phyloP scores from a whole-genome alignment of 73 alveolate genomes.

The Urostyla sp. region DNA sequence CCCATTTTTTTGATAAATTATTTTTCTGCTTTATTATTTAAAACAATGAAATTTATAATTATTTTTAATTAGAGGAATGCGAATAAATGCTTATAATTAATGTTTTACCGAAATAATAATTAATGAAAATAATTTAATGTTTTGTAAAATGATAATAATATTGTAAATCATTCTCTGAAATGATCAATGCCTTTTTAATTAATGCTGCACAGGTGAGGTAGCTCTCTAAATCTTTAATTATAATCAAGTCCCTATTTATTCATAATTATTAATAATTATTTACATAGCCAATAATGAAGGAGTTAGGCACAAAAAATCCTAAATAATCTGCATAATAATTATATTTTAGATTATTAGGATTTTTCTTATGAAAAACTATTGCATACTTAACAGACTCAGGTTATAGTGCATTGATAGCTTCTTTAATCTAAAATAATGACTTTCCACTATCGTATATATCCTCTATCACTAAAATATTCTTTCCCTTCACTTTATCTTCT shows the following conservation, averaged over 20 bases:
- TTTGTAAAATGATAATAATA: too few species aligned
- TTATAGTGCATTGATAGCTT: background rate
- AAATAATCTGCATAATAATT: constrained; percentile 49
- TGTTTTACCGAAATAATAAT: too few species aligned
- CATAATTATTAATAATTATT: too few species aligned
- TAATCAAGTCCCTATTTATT: constrained; percentile 78
- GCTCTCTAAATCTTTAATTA: constrained; percentile 65
- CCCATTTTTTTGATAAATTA: too few species aligned
- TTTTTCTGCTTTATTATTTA: too few species aligned
- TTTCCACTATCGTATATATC: constrained; percentile 71
- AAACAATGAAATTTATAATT: too few species aligned
- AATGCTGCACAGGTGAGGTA: constrained; percentile 67
- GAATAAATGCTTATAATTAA: too few species aligned
- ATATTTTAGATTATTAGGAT: constrained; percentile 55
- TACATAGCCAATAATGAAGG: constrained; percentile 72
- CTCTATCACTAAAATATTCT: constrained; percentile 61
- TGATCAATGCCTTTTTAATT: constrained; percentile 61
- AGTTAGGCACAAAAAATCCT: constrained; percentile 66
- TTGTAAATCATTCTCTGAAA: too few species aligned
- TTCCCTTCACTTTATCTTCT: constrained; percentile 33
- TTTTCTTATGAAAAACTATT: constrained; percentile 63
- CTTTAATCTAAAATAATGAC: constrained; percentile 17
- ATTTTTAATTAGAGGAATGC: too few species aligned
- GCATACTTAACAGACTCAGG: constrained; percentile 65
- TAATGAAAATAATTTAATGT: too few species aligned